phyloP scores from a whole-genome alignment of 2,329 filamentous ascomycete species.

The Dissoconium aciculare region DNA sequence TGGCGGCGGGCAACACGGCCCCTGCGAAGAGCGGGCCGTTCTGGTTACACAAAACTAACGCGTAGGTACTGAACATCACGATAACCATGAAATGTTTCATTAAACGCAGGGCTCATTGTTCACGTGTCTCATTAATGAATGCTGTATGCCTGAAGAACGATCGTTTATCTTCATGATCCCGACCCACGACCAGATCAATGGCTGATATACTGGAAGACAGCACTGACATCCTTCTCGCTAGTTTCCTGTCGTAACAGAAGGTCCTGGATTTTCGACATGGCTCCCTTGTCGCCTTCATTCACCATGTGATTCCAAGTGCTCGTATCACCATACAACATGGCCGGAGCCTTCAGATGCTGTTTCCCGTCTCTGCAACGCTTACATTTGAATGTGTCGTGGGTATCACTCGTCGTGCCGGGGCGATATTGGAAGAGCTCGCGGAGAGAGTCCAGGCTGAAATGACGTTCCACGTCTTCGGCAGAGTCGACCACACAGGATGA shows the following conservation, averaged over 20 bases:
- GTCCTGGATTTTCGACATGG: conserved; percentile 72
- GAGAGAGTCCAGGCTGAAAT: conserved; percentile 83
- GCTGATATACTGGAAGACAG: conserved; percentile 97
- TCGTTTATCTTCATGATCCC: no score
- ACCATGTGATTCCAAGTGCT: conserved; percentile 99
- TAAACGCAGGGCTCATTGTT: no score
- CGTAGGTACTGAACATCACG: no score
- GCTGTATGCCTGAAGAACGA: no score
- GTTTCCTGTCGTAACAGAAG: conserved; percentile 76
- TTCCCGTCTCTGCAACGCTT: conserved; percentile 73
- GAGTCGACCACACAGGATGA: conserved; percentile 94
- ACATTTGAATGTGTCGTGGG: conserved; percentile 97
- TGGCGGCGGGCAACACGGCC: no score
- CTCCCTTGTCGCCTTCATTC: conserved; percentile 50
- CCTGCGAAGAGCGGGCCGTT: no score
- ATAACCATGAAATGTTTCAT: no score
- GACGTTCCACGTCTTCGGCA: conserved; percentile 89
- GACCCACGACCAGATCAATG: no score
- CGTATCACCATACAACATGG: conserved; percentile 93
- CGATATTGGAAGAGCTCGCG: conserved; percentile 91
- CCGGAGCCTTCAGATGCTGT: conserved; percentile 78
- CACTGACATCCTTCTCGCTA: conserved; percentile 64
- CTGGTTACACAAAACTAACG: no score
- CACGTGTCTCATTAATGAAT: no score
- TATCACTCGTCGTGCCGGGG: conserved; percentile 72